Conservation (phyloP, 192 early-diverging fungal species). For the Rhizoclosmatium sp. region DNA sequence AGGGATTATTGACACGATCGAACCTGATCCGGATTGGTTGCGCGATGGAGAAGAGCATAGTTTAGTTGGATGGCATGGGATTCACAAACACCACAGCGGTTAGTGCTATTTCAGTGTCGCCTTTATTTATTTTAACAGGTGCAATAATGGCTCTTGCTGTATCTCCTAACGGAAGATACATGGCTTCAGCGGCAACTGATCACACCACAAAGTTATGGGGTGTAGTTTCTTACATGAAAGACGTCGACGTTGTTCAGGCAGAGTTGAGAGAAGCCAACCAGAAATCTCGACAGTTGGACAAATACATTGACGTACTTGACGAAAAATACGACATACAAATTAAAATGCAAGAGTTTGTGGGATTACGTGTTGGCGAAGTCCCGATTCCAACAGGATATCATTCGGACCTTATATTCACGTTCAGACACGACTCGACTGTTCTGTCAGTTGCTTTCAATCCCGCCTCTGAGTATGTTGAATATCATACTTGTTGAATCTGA, state of each 20-base stretch:
- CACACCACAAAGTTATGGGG: conserved; percentile 68
- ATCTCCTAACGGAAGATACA: conserved; percentile 52
- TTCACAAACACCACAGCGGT: conserved; percentile 57
- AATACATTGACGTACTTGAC: conserved; percentile 51
- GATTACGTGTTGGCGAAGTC: conserved; percentile 55
- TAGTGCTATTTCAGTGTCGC: conserved; percentile 3
- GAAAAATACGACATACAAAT: conserved; percentile 49
- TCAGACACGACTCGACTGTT: conserved; percentile 64
- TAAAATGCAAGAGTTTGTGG: conserved; percentile 39
- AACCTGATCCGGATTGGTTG: conserved; percentile 59
- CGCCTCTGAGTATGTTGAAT: conserved; percentile 50
- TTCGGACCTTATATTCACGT: conserved; percentile 62
- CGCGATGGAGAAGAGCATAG: conserved; percentile 45
- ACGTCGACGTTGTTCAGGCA: conserved; percentile 50
- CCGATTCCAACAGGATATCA: conserved; percentile 60
- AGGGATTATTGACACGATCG: conserved; percentile 53
- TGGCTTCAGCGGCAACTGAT: conserved; percentile 60
- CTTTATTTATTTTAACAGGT: conserved; percentile 30
- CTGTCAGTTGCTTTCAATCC: conserved; percentile 52
- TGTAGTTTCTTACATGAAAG: conserved; percentile 57
- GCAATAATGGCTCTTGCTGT: conserved; percentile 55
- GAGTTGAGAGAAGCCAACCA: conserved; percentile 42
- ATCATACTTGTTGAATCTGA: not conserved
- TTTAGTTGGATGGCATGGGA: conserved; percentile 49
- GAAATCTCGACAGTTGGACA: conserved; percentile 36